Base-by-base conservation (phyloP, 768 basidiomycete species). In the Amylocystis lapponica region DNA sequence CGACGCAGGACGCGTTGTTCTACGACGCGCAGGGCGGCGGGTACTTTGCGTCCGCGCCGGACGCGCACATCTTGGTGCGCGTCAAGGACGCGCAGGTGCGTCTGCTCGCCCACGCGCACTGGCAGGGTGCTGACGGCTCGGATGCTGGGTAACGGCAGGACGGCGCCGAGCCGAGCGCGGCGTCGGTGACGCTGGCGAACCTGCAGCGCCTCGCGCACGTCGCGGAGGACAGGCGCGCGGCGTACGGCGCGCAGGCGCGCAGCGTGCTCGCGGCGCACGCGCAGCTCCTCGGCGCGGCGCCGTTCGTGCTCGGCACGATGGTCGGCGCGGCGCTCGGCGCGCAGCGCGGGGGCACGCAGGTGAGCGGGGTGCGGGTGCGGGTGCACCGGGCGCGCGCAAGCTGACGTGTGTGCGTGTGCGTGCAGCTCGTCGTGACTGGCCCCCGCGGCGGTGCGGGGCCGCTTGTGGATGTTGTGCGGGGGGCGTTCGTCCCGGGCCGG, bases 1-100 rank as follows among this genome's bases (percentile, higher is more conserved):
- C 54, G 30, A 61, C 59, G 41, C 65, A 67, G 40, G 66, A 70
- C 37, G 61, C 63, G 47, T 49, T 68, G 5, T 70, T 70, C 50
- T 66, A 60, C 50, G 68, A 70, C 46, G 29, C 53, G 5, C 49
- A 59, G n/a, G 54, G 48, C n/a, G 64, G 66, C n/a, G 68, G 68
- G 7, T 70, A 67, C 50, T 70, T 61, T 41, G 62, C 63, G 3
- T 63, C 60, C 42, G 63, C 64, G 2, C 62, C 60, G 1, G 66
- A 69, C 44, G 50, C 48, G 31, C 57, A 61, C 36, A 66, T 67
- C 31, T 50, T 69, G 23, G 54, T 69, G 9, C 55, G 68, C 9
- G 60, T 67, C 61, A 69, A 69, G 48, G 67, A 69, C 35, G 52
- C 58, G 2, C 54, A 56, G 52, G 54, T 51, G 25, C 5, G 48